phyloP scores from a whole-genome alignment of 176 grass and related monocot genomes.

The Rhipidocladum racemiflorum region DNA sequence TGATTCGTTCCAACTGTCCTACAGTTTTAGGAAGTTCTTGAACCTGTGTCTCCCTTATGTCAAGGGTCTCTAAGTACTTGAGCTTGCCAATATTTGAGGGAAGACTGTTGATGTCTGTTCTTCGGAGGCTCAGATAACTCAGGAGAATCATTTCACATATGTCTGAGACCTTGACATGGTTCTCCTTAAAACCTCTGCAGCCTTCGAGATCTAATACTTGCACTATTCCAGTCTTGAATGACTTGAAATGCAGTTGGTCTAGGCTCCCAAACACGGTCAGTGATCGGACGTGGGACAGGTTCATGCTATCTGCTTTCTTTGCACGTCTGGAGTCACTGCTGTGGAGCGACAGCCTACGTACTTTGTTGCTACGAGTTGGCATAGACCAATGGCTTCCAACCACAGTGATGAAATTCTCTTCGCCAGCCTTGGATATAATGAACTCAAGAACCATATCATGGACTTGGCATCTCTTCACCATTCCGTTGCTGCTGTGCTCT shows the following conservation, averaged over 20 bases:
- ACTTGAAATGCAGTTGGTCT: neutral
- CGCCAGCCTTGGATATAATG: no score
- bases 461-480: no score
- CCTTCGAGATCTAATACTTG: constrained; percentile 11
- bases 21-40: neutral
- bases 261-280: neutral
- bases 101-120: neutral
- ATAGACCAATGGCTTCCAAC: no score
- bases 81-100: neutral
- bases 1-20: neutral
- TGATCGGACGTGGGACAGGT: neutral
- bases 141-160: neutral
- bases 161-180: neutral
- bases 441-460: no score
- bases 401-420: no score
- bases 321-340: no score
- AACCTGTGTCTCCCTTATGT: neutral
- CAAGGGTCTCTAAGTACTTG: neutral
- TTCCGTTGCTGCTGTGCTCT: no score
- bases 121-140: neutral
- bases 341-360: no score
- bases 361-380: no score
- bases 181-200: neutral
- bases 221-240: neutral
- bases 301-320: no score